Conservation (phyloP, 169 alveolate species). For the Babesia bigemina region DNA sequence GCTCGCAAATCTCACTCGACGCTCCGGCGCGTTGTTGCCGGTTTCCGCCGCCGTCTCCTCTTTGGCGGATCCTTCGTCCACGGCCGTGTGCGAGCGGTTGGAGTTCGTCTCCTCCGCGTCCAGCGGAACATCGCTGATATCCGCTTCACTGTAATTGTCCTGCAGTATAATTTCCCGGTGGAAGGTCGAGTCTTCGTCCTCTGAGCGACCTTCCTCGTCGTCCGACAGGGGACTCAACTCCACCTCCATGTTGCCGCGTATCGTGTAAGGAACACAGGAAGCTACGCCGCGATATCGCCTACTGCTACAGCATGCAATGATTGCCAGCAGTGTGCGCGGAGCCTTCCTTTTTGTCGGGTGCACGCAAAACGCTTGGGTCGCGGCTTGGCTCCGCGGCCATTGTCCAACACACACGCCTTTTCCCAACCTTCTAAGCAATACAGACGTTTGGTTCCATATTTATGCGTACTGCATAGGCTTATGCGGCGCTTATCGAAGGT, state of each 20-base stretch:
- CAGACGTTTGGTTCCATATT: too few relatives aligned
- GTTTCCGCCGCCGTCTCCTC: not conserved
- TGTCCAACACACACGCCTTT: not conserved
- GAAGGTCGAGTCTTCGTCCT: slow-evolving; percentile 40
- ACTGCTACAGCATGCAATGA: not conserved
- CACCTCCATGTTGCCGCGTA: not conserved
- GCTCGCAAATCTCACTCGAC: slow-evolving; percentile 4
- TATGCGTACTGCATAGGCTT: not conserved
- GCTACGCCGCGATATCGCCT: not conserved
- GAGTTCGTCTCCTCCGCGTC: not conserved
- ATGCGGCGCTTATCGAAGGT: not conserved
- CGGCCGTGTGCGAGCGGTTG: not conserved
- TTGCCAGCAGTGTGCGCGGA: too few relatives aligned
- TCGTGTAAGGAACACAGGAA: not conserved
- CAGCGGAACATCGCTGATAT: not conserved
- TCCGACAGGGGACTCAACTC: slow-evolving; percentile 40
- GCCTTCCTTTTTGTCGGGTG: too few relatives aligned
- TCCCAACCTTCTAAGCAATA: not conserved
- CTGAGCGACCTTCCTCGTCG: slow-evolving; percentile 8
- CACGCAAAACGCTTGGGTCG: too few relatives aligned
- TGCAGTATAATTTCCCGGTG: slow-evolving; percentile 35
- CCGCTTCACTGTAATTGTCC: slow-evolving; percentile 27
- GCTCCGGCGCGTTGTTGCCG: not conserved
- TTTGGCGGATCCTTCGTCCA: not conserved
- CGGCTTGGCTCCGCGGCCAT: too few relatives aligned